Percentiles rank a stretch among this genome's conserved stretches.
phyloP scores from a whole-genome alignment of 345 rosid genomes.

The Eucalyptus victrix region DNA sequence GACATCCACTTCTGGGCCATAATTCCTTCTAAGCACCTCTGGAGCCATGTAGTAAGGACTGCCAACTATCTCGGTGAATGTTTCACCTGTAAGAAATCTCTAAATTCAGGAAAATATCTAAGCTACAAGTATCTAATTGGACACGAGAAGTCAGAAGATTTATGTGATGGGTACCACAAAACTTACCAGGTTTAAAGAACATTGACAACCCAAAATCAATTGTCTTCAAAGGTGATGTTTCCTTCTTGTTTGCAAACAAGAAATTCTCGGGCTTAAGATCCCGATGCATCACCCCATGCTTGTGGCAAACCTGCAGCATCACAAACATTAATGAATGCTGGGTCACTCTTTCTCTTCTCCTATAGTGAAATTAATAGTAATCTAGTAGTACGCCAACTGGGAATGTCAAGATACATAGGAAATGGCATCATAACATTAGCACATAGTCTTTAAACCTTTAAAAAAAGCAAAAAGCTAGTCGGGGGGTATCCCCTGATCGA shows the following conservation, averaged over 20 bases:
- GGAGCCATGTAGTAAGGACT: slow-evolving; percentile 99
- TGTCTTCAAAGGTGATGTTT: slow-evolving; percentile 68
- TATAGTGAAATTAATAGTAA: not conserved
- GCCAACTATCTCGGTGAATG: slow-evolving; percentile 82
- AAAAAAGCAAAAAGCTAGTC: not conserved
- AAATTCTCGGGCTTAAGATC: slow-evolving; percentile 96
- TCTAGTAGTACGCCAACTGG: not conserved
- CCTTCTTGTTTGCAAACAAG: slow-evolving; percentile 84
- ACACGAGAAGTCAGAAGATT: not conserved
- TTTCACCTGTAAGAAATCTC: slow-evolving; percentile 46
- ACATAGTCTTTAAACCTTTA: not conserved
- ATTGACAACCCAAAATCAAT: slow-evolving; percentile 96
- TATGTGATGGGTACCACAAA: not conserved
- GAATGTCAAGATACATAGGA: not conserved
- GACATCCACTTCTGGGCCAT: slow-evolving; percentile 90
- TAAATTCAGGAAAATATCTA: not conserved
- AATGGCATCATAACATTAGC: not conserved
- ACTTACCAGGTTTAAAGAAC: slow-evolving; percentile 87
- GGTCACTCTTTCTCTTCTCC: not conserved
- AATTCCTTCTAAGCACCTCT: slow-evolving; percentile 74
- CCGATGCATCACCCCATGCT: slow-evolving; percentile 88
- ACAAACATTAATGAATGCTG: not conserved
- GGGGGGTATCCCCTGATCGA: not conserved
- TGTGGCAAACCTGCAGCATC: slow-evolving; percentile 66
- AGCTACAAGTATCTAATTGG: not conserved